phyloP scores from a whole-genome alignment of 768 basidiomycete genomes.

The Cystofilobasidium macerans region DNA sequence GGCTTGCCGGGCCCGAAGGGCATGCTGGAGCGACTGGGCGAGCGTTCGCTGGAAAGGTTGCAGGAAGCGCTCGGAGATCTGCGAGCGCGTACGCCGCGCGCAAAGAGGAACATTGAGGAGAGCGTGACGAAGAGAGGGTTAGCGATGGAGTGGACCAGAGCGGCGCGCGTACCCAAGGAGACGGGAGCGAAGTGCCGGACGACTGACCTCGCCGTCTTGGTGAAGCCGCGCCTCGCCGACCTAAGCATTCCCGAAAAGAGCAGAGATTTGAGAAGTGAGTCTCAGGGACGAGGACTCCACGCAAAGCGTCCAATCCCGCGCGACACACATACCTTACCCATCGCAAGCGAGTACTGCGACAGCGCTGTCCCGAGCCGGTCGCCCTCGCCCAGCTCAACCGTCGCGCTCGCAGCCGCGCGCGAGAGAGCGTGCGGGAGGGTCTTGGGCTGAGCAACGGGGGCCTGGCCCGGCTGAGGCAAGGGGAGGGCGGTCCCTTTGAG shows the following conservation, averaged over 20 bases:
- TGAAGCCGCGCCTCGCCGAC: slow-evolving; percentile 17
- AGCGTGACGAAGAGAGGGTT: not conserved
- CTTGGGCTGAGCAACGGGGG: slow-evolving; percentile 44
- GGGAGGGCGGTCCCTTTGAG: slow-evolving; percentile 67
- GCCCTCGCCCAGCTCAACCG: slow-evolving; percentile 42
- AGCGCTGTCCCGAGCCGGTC: slow-evolving; percentile 66
- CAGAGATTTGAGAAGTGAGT: not conserved
- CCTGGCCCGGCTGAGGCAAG: slow-evolving; percentile 51
- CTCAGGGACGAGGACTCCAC: not conserved
- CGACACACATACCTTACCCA: slow-evolving; percentile 51
- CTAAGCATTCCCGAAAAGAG: too few species aligned
- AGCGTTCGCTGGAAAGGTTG: slow-evolving; percentile 81
- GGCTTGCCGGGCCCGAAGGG: slow-evolving; percentile 81
- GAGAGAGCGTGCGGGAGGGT: slow-evolving; percentile 90
- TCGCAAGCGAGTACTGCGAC: slow-evolving; percentile 63
- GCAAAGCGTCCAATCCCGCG: too few species aligned
- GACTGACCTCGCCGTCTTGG: not conserved
- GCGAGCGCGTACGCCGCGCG: too few species aligned
- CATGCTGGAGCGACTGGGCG: slow-evolving; percentile 68
- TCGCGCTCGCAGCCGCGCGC: slow-evolving; percentile 60
- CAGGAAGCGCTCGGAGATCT: slow-evolving; percentile 55
- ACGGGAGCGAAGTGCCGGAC: not conserved
- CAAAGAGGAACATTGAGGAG: too few species aligned
- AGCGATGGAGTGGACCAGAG: not conserved
- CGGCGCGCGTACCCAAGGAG: not conserved